These are phyloP conservation scores for Blastobotrys americana DNA, from an alignment of 805 yeast species.

Conservation along the genomic window DNA sequence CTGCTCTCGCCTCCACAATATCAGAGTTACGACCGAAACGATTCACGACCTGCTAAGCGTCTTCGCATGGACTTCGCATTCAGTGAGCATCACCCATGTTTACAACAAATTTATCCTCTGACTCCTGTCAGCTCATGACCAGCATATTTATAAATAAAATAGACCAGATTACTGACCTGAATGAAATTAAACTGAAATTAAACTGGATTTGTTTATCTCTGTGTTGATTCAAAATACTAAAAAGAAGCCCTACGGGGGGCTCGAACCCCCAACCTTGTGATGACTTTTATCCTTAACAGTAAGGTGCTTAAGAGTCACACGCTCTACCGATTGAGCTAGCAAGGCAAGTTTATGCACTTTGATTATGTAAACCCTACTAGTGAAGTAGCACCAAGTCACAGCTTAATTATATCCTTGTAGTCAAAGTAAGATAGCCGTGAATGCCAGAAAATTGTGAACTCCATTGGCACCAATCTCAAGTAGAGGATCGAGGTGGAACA, in stretches of 20 bases:
- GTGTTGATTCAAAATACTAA: too few species aligned
- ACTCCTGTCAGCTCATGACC: background rate
- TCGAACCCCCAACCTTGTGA: conserved; percentile 26
- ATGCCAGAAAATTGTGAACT: too few species aligned
- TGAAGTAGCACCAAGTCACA: too few species aligned
- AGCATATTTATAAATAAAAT: too few species aligned
- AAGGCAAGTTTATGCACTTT: conserved; percentile 9
- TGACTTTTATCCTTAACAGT: background rate
- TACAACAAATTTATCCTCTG: background rate
- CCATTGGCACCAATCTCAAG: too few species aligned
- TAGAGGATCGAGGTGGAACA: too few species aligned
- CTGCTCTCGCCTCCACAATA: too few species aligned
- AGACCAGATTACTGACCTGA: background rate
- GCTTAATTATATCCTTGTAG: too few species aligned
- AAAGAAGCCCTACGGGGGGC: conserved; percentile 24
- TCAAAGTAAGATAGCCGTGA: too few species aligned
- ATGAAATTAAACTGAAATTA: too few species aligned
- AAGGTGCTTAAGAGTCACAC: conserved; percentile 20
- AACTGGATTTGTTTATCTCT: too few species aligned
- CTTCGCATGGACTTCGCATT: background rate
- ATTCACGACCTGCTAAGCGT: background rate
- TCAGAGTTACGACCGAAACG: background rate
- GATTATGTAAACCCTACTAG: background rate
- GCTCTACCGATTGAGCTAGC: conserved; percentile 26
- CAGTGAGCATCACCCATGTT: background rate